Base-by-base conservation (phyloP, 371 early-diverging fungal genomes). In the Lichtheimia ornata region DNA sequence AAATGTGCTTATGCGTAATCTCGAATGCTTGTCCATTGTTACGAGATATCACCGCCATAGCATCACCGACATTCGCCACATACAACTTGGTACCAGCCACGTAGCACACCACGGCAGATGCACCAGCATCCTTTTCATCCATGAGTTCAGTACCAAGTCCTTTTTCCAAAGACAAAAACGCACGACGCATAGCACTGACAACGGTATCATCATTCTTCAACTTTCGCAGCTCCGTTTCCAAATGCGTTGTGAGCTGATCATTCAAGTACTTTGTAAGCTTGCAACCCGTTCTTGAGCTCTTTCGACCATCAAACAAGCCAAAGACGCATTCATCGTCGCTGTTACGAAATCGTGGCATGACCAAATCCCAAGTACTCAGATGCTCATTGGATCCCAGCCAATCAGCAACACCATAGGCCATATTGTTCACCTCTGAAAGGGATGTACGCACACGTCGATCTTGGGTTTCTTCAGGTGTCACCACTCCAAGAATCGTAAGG, bases 1-100 rank as follows among this genome's bases (percentile, higher is more conserved):
- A 88, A 40, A 84, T 89, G 59, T 94, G 93, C 41, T 89, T 88
- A 55, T 84, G 84, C 0, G 96, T 88, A 44, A 95, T 81, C 22
- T 91, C 84, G 20, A 84, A 66, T 1, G 90, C 91, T 15, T 73
- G 83, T 9, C 94, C 89, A 28, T 81, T 92, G 50, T 89, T 88
- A 45, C 91, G 78, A 12, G 91, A 91, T 13, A 95, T 71, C 6
- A 96, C 93, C 0, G 93, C 95, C 28, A 92, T 74, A 0, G 91
- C 86, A 72, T 97, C 95, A 17, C 97, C 96, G n/a, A 89, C 91
- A 68, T 95, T 95, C 15, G 95, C 94, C 14, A 94, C 89, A 61
- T 93, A 93, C 43, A 96, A 73, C 18, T 82, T 88, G 47, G 85
- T 88, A 24, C 88, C 92, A n/a, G 82, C 78, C 59, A 96, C 83